Evolutionary conservation across 495 filamentous ascomycete genomes (phyloP), one percentile per base, ranked within the genome.

Genomic region (Penicillium roqueforti): DNA sequence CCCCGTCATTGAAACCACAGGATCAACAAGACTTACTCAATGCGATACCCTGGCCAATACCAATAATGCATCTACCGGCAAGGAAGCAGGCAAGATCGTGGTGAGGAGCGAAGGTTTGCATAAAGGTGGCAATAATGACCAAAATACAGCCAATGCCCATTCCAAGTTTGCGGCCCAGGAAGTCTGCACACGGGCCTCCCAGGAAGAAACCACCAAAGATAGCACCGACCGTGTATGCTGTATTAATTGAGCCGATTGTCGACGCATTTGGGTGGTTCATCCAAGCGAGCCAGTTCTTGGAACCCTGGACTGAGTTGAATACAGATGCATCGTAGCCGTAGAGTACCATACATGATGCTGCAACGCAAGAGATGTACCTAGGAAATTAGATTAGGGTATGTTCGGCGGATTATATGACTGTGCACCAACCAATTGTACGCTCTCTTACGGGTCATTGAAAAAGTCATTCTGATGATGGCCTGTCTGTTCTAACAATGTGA

Each of bases 241-340:
- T 86, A 49, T 84, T 86, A 53, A 85, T 68, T 11, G 76, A 68
- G 5, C 81, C 83, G 47, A 84, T 79, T 28, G 74, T 63, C 29
- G 79, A 71, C 2, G 73, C 52, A 46, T 74, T 75, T 4, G 78
- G 75, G 23, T 82, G 50, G 51, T 81, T 71, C 65, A 86, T 85
- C 62, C 73, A 85, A 14, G 72, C 74, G 6, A 78, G 65, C 83
- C 83, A 85, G 57, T 83, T 79, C 7, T 74, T 62, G 7, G 78
- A 82, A 23, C 76, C 79, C 58, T 83, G 82, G 18, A 84, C 78
- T 20, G 81, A 81, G 62, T 85, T 85, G 72, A 76, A 86, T 9
- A 85, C 81, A 1, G 81, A 83, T 23, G 82, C 81, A 75, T 86
- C 83, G 55, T 84, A 86, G 10, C 83, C 83, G 59, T 84, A 86